phyloP scores from a whole-genome alignment of 805 yeast genomes.

The Candida nitratophila region DNA sequence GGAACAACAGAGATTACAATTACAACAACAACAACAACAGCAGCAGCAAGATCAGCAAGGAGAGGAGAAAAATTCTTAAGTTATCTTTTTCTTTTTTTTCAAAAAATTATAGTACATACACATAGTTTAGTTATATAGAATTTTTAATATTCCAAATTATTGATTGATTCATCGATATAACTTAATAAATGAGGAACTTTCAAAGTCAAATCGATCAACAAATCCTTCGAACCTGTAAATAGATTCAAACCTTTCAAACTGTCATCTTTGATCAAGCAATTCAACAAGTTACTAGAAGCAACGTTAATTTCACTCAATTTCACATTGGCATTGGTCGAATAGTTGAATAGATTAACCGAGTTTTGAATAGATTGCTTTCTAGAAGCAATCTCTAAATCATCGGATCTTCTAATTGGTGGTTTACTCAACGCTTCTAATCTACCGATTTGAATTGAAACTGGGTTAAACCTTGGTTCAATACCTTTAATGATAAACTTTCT shows the following conservation, averaged over 20 bases:
- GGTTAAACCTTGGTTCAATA: slow-evolving; percentile 72
- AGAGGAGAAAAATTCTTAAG: no score
- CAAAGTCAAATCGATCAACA: slow-evolving; percentile 24
- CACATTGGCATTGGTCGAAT: slow-evolving; percentile 25
- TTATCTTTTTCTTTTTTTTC: no score
- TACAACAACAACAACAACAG: slow-evolving; percentile 7
- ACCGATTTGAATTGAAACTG: slow-evolving; percentile 43
- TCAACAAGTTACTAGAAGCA: slow-evolving; percentile 29
- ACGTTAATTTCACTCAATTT: slow-evolving; percentile 33
- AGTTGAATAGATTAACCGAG: slow-evolving; percentile 23
- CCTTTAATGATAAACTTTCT: slow-evolving; percentile 91
- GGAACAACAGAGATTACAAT: slow-evolving; percentile 31
- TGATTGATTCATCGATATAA: slow-evolving; percentile 16
- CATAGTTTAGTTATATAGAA: no score
- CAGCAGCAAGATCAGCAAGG: no score
- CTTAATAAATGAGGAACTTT: slow-evolving; percentile 28
- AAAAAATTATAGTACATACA: not conserved
- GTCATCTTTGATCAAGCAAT: slow-evolving; percentile 25
- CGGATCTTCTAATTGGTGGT: slow-evolving; percentile 3
- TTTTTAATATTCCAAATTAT: slow-evolving; percentile 14
- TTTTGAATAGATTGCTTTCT: slow-evolving; percentile 20
- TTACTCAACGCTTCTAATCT: slow-evolving; percentile 31
- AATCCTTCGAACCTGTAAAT: slow-evolving; percentile 24
- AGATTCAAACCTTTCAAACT: slow-evolving; percentile 26
- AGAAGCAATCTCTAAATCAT: slow-evolving; percentile 6